phyloP scores from a whole-genome alignment of 345 rosid genomes.

The Gossypium longicalyx region DNA sequence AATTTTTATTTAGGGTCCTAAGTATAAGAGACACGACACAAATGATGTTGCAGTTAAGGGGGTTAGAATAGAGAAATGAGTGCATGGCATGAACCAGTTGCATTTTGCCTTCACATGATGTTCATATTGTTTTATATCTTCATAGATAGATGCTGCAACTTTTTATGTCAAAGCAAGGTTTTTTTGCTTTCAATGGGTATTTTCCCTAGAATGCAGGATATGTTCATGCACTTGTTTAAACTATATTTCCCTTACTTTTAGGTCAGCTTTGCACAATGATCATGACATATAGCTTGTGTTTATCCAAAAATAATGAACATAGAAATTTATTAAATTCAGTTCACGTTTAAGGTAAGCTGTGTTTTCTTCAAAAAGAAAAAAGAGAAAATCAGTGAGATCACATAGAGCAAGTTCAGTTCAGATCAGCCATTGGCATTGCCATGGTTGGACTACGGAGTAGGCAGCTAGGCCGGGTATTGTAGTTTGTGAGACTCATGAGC shows the following conservation, averaged over 20 bases:
- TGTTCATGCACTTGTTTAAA: background rate
- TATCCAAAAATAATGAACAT: background rate
- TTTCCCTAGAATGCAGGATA: background rate
- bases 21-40: slow-evolving; percentile 1
- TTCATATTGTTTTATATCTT: background rate
- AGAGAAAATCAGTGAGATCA: background rate
- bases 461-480: background rate
- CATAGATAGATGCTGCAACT: background rate
- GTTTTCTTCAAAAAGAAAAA: background rate
- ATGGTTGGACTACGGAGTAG: background rate
- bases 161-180: slow-evolving; percentile 7
- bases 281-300: background rate
- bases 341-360: background rate
- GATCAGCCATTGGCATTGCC: background rate
- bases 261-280: slow-evolving; percentile 1
- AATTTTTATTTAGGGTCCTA: background rate
- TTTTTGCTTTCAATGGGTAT: background rate
- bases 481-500: slow-evolving; percentile 7
- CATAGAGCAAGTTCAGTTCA: background rate
- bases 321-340: background rate
- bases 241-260: background rate
- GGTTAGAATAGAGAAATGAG: background rate
- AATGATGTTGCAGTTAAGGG: slow-evolving; percentile 11
- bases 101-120: slow-evolving; percentile 5
- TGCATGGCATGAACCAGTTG: background rate